phyloP scores from a whole-genome alignment of 1,284 basidiomycete species.

The Schizophyllum amplum region DNA sequence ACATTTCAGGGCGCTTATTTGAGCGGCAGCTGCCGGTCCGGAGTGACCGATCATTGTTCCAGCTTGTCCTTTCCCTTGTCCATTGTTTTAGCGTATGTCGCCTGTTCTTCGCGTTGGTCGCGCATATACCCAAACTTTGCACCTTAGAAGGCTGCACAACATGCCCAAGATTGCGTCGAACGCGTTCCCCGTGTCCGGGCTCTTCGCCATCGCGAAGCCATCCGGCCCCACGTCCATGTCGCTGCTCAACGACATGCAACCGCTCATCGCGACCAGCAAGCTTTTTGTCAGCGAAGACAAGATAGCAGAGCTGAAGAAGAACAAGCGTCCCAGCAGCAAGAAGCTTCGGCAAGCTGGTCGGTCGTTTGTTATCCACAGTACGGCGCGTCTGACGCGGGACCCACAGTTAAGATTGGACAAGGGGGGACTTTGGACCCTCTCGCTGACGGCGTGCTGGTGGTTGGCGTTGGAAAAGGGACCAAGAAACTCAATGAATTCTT shows the following conservation, averaged over 20 bases:
- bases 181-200: slow-evolving; percentile 61
- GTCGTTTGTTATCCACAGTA: not conserved
- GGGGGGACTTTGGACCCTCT: slow-evolving; percentile 95
- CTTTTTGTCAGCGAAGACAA: slow-evolving; percentile 68
- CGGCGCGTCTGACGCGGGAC: slow-evolving; percentile 18
- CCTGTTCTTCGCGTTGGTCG: not conserved
- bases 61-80: not conserved
- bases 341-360: slow-evolving; percentile 28
- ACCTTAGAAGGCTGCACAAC: not conserved
- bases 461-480: slow-evolving; percentile 88
- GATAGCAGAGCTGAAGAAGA: slow-evolving; percentile 32
- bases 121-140: not conserved
- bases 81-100: not conserved
- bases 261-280: slow-evolving; percentile 68
- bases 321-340: slow-evolving; percentile 27
- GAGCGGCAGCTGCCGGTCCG: not conserved
- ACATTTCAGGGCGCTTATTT: not conserved
- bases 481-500: slow-evolving; percentile 84
- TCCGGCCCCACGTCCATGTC: slow-evolving; percentile 90
- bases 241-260: slow-evolving; percentile 82
- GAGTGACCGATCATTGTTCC: not conserved
- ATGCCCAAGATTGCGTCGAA: slow-evolving; percentile 62
- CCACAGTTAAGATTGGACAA: slow-evolving; percentile 74
- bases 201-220: slow-evolving; percentile 83
- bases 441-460: slow-evolving; percentile 88